These are phyloP conservation scores for Venturiaceae sp. DNA, from an alignment of 2,329 filamentous ascomycete genomes.

Conservation along the genomic window DNA sequence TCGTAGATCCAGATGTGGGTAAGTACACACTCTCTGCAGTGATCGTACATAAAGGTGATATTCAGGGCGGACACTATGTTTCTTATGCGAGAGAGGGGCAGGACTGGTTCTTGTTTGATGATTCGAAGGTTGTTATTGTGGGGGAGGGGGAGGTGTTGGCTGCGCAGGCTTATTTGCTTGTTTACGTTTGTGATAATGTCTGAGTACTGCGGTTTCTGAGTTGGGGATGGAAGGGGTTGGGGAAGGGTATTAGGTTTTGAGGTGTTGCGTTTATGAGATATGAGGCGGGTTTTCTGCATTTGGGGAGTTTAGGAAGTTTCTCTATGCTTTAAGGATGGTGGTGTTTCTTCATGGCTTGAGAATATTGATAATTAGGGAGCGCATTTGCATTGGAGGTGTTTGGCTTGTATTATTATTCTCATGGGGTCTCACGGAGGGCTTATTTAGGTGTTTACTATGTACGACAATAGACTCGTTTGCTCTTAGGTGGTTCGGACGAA, in stretches of 20 bases:
- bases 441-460: neutral
- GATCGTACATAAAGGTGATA: conserved; percentile 85
- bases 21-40: conserved; percentile 84
- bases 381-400: neutral
- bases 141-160: conserved; percentile 75
- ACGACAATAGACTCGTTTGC: neutral
- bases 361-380: neutral
- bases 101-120: conserved; percentile 93
- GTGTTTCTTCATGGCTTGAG: neutral
- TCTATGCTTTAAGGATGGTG: no score
- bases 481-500: neutral
- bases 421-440: neutral
- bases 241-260: no score
- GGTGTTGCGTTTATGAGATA: neutral
- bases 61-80: conserved; percentile 87
- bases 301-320: no score
- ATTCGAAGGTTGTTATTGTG: conserved; percentile 81
- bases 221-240: neutral
- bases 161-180: conserved; percentile 82
- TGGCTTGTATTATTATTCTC: neutral
- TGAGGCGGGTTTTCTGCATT: neutral
- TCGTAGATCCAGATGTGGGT: conserved; percentile 30
- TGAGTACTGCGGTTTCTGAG: neutral
- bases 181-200: conserved; percentile 48
- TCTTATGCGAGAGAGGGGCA: conserved; percentile 79